phyloP scores from a whole-genome alignment of 495 filamentous ascomycete genomes.

The Aspergillus leporis region DNA sequence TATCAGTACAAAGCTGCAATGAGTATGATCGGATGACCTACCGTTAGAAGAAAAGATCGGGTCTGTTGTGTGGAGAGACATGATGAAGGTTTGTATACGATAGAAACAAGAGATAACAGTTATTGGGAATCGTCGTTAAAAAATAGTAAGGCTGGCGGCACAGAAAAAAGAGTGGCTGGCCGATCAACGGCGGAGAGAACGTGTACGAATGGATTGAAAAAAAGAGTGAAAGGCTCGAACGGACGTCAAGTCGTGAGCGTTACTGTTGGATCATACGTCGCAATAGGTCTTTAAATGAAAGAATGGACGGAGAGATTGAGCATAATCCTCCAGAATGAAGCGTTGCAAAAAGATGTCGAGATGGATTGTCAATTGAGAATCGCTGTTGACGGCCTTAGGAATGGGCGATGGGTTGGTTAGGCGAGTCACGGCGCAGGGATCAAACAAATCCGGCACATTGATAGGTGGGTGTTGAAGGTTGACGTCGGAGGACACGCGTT shows the following conservation, averaged over 20 bases:
- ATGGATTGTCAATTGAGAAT: neutral
- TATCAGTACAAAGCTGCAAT: slow-evolving; percentile 7
- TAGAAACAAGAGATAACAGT: slow-evolving; percentile 6
- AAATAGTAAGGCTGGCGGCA: slow-evolving; percentile 7
- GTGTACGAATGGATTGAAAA: slow-evolving; percentile 14
- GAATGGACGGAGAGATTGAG: slow-evolving; percentile 26
- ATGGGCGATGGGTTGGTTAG: slow-evolving; percentile 1
- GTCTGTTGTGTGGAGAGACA: slow-evolving; percentile 29
- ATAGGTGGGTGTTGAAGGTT: slow-evolving; percentile 11
- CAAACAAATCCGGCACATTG: slow-evolving; percentile 9
- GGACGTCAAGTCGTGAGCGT: slow-evolving; percentile 48
- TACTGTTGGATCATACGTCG: slow-evolving; percentile 32
- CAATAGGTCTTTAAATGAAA: slow-evolving; percentile 13
- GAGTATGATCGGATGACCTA: slow-evolving; percentile 14
- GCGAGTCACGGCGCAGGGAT: slow-evolving; percentile 17
- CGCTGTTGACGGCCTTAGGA: neutral
- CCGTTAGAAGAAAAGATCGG: slow-evolving; percentile 23
- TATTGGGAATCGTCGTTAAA: slow-evolving; percentile 9
- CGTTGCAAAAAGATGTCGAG: neutral
- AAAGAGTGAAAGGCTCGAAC: slow-evolving; percentile 38
- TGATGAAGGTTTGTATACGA: slow-evolving; percentile 23
- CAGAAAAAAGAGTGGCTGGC: slow-evolving; percentile 25
- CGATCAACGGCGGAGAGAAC: slow-evolving; percentile 35
- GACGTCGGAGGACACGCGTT: slow-evolving; percentile 26
- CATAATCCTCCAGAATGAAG: slow-evolving; percentile 26